Evolutionary conservation across 2,329 filamentous ascomycete genomes (phyloP).

Genomic region (Ascochyta clinopodiicola): DNA sequence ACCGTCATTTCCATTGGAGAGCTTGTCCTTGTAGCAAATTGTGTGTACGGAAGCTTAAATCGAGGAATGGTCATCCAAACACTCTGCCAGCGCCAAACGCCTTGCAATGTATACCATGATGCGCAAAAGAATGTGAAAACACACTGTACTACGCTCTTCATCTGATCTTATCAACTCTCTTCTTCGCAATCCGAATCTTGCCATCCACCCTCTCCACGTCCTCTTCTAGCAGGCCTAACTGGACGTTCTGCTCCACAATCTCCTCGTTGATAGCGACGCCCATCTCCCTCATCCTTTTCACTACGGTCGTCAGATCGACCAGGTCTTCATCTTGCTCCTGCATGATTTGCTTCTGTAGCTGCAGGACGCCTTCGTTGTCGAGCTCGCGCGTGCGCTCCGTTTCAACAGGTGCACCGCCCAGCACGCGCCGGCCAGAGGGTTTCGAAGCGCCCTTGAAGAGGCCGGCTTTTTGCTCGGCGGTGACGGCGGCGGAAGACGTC

Average conservation of each 20-base stretch:
- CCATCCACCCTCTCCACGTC: conserved; percentile 70
- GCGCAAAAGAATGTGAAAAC: conserved; percentile 36
- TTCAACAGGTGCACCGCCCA: conserved; percentile 76
- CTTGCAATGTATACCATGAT: neutral
- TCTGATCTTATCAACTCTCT: conserved; percentile 69
- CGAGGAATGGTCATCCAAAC: neutral
- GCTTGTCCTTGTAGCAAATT: too few relatives aligned
- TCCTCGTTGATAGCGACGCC: conserved; percentile 78
- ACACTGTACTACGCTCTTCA: conserved; percentile 49
- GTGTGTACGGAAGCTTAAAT: too few relatives aligned
- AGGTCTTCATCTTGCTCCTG: conserved; percentile 76
- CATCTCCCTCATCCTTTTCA: conserved; percentile 77
- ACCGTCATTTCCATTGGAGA: too few relatives aligned
- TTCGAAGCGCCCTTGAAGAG: conserved; percentile 42
- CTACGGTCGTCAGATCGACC: conserved; percentile 70
- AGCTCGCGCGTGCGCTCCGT: conserved; percentile 78
- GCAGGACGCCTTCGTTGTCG: conserved; percentile 76
- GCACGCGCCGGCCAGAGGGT: conserved; percentile 64
- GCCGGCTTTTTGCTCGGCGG: conserved; percentile 43
- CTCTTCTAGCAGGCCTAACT: conserved; percentile 70
- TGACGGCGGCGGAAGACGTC: conserved; percentile 43
- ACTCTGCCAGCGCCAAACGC: neutral
- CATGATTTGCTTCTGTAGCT: conserved; percentile 77
- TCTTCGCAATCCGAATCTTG: conserved; percentile 76
- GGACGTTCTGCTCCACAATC: conserved; percentile 68